These are phyloP conservation scores for Spathaspora girioi DNA, from an alignment of 805 yeast species.

Conservation along the genomic window DNA sequence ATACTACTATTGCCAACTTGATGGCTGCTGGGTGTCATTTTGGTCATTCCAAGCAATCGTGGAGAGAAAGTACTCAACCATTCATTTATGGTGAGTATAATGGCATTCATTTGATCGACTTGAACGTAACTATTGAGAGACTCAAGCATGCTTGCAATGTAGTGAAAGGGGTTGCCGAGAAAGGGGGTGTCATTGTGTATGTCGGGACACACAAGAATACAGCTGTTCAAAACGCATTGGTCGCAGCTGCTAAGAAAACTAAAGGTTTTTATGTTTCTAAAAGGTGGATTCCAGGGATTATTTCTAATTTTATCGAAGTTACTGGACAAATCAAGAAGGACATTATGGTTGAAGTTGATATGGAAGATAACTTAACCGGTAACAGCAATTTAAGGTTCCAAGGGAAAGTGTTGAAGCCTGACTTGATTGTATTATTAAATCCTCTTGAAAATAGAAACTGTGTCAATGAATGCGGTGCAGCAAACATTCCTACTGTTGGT, in stretches of 20 bases:
- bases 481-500: constrained; percentile 89
- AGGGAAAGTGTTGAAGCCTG: constrained; percentile 73
- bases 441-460: constrained; percentile 84
- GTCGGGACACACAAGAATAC: constrained; percentile 78
- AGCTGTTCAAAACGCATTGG: constrained; percentile 60
- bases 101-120: constrained; percentile 87
- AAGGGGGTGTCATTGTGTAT: constrained; percentile 81
- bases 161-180: constrained; percentile 74
- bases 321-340: constrained; percentile 47
- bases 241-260: constrained; percentile 72
- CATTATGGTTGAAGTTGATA: constrained; percentile 57
- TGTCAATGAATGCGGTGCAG: constrained; percentile 73
- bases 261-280: constrained; percentile 78
- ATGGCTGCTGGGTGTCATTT: constrained; percentile 92
- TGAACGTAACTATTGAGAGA: constrained; percentile 74
- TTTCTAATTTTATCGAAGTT: constrained; percentile 78
- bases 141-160: constrained; percentile 82
- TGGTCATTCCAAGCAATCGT: constrained; percentile 81
- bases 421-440: constrained; percentile 78
- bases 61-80: constrained; percentile 81
- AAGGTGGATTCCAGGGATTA: constrained; percentile 93
- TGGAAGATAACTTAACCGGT: constrained; percentile 64
- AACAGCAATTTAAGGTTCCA: constrained; percentile 49
- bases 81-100: constrained; percentile 84
- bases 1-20: constrained; percentile 64